Conservation (phyloP, 257 asterid species). For the Oldenlandia corymbosa region DNA sequence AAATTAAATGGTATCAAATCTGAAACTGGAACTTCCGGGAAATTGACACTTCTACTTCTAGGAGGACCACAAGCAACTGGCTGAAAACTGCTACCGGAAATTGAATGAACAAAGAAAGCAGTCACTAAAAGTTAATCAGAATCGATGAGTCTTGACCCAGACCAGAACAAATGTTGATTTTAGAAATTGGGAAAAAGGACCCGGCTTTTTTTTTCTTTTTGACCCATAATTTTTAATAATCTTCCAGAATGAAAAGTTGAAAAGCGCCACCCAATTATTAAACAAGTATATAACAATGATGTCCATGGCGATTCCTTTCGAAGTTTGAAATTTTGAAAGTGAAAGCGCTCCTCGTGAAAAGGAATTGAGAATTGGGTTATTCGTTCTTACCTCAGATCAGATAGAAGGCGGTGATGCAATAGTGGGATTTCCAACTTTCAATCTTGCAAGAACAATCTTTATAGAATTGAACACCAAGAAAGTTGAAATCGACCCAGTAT, state of each 20-base stretch:
- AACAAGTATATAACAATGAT: not conserved
- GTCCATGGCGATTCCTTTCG: not conserved
- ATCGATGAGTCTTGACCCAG: not conserved
- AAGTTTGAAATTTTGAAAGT: not conserved
- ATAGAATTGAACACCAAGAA: no score
- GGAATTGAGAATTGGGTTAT: not conserved
- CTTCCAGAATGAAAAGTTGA: not conserved
- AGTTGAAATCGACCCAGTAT: no score
- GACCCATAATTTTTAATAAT: not conserved
- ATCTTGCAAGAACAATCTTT: not conserved
- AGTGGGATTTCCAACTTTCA: not conserved
- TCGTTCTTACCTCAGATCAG: constrained; percentile 11
- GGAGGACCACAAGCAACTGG: not conserved
- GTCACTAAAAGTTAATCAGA: no score
- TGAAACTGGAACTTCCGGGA: not conserved
- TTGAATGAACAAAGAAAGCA: no score
- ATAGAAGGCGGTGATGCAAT: not conserved
- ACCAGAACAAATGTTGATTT: no score
- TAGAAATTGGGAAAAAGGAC: not conserved
- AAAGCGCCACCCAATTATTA: not conserved
- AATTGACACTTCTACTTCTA: not conserved
- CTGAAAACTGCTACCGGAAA: constrained; percentile 3
- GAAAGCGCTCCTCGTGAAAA: no score
- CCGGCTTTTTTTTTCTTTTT: constrained; percentile 7
- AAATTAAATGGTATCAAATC: not conserved